phyloP scores from a whole-genome alignment of 2,329 filamentous ascomycete genomes.

The Fusarium buharicum region DNA sequence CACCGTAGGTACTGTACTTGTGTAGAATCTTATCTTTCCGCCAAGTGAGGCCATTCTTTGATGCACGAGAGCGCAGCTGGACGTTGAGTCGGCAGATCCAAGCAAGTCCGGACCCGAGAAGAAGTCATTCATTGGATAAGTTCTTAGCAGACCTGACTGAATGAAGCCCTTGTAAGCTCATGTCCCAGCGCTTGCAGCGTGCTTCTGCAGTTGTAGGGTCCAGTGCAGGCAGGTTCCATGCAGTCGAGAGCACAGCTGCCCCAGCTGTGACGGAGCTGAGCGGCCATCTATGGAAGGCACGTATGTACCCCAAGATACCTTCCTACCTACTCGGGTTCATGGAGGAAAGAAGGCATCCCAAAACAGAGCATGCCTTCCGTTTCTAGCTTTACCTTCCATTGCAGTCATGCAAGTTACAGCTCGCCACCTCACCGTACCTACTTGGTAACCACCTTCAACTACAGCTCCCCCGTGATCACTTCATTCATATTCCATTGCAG shows the following conservation, averaged over 20 bases:
- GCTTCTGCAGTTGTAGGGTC: slow-evolving; percentile 32
- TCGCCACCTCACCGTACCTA: slow-evolving; percentile 39
- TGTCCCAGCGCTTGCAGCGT: slow-evolving; percentile 32
- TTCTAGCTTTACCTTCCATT: slow-evolving; percentile 21
- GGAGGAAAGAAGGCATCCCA: slow-evolving; percentile 26
- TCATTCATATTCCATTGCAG: slow-evolving; percentile 7
- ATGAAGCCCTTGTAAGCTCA: slow-evolving; percentile 10
- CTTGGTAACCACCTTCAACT: slow-evolving; percentile 16
- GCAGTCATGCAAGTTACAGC: slow-evolving; percentile 5
- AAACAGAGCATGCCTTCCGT: slow-evolving; percentile 38
- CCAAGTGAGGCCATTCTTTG: slow-evolving; percentile 10
- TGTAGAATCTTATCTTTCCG: not conserved
- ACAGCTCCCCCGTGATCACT: slow-evolving; percentile 20
- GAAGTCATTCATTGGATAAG: slow-evolving; percentile 11
- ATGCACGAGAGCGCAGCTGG: slow-evolving; percentile 4
- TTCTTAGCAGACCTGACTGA: no score
- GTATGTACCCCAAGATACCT: slow-evolving; percentile 8
- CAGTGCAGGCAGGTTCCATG: slow-evolving; percentile 14
- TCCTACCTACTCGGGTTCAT: slow-evolving; percentile 19
- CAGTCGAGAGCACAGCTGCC: slow-evolving; percentile 23
- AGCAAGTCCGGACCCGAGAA: slow-evolving; percentile 29
- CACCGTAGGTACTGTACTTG: not conserved
- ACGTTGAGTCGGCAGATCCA: slow-evolving; percentile 20
- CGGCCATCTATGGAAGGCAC: not conserved
- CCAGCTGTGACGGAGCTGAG: slow-evolving; percentile 8